These are phyloP conservation scores for Serendipita sp. DNA, from an alignment of 768 basidiomycete species.

Conservation along the genomic window DNA sequence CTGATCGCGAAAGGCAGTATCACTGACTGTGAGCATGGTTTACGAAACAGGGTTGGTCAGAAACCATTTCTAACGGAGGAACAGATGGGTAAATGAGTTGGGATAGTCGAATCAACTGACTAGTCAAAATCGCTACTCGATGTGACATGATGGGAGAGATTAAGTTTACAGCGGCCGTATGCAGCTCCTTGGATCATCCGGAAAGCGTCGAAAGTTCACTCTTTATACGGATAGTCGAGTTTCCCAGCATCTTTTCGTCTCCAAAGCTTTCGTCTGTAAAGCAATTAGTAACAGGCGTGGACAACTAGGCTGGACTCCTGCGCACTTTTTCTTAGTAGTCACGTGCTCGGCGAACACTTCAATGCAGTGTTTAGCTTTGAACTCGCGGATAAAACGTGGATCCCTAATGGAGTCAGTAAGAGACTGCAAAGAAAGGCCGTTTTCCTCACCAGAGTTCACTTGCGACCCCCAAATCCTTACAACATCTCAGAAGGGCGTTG, in stretches of 20 bases:
- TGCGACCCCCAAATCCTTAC: conserved; percentile 90
- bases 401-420: conserved; percentile 40
- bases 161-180: neutral
- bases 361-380: conserved; percentile 67
- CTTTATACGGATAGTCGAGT: neutral
- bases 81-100: neutral
- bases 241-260: conserved; percentile 59
- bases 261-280: conserved; percentile 73
- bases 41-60: neutral
- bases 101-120: conserved; percentile 4
- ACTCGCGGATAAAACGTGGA: conserved; percentile 85
- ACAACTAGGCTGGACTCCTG: conserved; percentile 9
- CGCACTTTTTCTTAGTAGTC: conserved; percentile 81
- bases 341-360: conserved; percentile 79
- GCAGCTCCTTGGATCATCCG: neutral
- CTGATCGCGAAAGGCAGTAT: conserved; percentile 39
- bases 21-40: conserved; percentile 37
- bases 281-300: neutral
- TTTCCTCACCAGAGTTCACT: conserved; percentile 80
- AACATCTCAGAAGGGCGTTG: conserved; percentile 94
- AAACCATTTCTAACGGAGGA: neutral
- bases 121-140: conserved; percentile 9
- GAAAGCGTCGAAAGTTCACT: neutral
- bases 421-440: neutral
- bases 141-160: neutral